Evolutionary conservation across 768 basidiomycete species (phyloP), one percentile per base, ranked within the genome.

Genomic region (Heimioporus sp.): DNA sequence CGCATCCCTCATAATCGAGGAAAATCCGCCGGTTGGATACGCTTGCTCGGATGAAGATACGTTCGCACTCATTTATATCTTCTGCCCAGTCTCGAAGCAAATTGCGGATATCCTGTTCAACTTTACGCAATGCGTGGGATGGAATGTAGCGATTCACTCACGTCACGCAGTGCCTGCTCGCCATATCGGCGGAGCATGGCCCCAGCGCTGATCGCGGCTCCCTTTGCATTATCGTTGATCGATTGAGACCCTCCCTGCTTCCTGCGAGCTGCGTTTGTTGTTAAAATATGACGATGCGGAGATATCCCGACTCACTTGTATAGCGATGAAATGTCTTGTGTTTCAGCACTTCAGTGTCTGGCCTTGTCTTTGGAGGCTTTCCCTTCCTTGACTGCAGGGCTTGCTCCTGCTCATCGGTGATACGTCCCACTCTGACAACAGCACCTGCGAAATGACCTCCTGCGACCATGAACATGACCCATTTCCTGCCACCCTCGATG

Each of bases 321-420:
- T 99, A 99, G 2, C 97, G 86, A 69, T 98, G 97, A 67, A 98
- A 98, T 2, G 97, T 98, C 71, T 98, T 99, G 63, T 94, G 92
- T 57, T 77, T 75, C 38, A 99, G 57, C 1, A 98, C 80, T 63
- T 94, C 92, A 0, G 81, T 83, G 49, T 93, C 90, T 4, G 86
- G 78, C 66, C 82, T 90, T 17, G 86, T 80, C 53, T 78, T 82
- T 61, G 81, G 86, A 15, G 69, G 74, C 52, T 82, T 87, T 63
- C 78, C 78, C 57, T 75, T 82, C 67, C 75, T 59, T 62, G 72
- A 67, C 53, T 70, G 69, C 54, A 75, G 66, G 47, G 69, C 61
- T 24, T 56, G 57, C 36, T 62, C 64, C 47, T 71, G 70, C 4
- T 82, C 80, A 7, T 77, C 76, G 15, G 72, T 73, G 51, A 78